phyloP scores from a whole-genome alignment of 129 eudicot species.

The Saussurea involucrata region DNA sequence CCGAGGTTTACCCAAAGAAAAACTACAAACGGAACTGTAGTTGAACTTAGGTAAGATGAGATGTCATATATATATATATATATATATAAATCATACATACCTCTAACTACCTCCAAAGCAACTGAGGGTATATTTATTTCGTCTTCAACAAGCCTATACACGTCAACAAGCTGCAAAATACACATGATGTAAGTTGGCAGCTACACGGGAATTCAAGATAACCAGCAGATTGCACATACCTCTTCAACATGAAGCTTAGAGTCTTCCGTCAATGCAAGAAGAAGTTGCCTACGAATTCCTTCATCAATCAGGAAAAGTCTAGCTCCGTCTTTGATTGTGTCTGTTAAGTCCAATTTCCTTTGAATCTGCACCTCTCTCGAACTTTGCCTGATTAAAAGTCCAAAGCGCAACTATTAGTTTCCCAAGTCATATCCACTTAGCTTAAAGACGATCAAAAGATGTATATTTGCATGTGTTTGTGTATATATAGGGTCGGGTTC shows the following conservation, averaged over 20 bases:
- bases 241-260: slow-evolving; percentile 94
- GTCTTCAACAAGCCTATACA: slow-evolving; percentile 88
- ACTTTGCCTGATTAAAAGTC: slow-evolving; percentile 32
- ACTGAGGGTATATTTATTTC: slow-evolving; percentile 76
- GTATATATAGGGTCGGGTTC: not conserved
- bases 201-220: slow-evolving; percentile 6
- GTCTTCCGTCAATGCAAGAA: slow-evolving; percentile 96
- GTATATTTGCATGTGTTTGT: not conserved
- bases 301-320: slow-evolving; percentile 80
- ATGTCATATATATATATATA: not conserved
- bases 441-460: not conserved
- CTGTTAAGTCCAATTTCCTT: slow-evolving; percentile 87
- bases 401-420: not conserved
- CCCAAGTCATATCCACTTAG: not conserved
- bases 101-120: slow-evolving; percentile 82
- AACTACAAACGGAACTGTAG: not conserved
- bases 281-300: slow-evolving; percentile 93
- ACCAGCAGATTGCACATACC: slow-evolving; percentile 32
- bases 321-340: slow-evolving; percentile 94
- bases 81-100: slow-evolving; percentile 37
- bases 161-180: slow-evolving; percentile 73
- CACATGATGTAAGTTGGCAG: slow-evolving; percentile 1
- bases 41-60: slow-evolving; percentile 2
- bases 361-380: slow-evolving; percentile 36
- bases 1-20: not conserved